These are phyloP conservation scores for Lachnellula arida DNA, from an alignment of 2,329 filamentous ascomycete genomes.

Conservation along the genomic window DNA sequence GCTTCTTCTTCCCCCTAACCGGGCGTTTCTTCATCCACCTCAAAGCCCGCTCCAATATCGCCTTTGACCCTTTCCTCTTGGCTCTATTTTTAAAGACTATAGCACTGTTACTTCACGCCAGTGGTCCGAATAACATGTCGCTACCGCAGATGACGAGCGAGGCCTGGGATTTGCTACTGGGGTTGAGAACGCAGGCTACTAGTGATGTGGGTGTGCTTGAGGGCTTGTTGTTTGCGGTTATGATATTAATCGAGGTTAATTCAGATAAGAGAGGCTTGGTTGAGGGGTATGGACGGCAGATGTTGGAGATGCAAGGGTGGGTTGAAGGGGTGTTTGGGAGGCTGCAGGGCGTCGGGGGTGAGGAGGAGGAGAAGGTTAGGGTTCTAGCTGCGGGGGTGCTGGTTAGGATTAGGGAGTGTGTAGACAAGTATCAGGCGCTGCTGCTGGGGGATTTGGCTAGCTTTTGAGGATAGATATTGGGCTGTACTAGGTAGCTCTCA, in stretches of 20 bases:
- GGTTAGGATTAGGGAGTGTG: slow-evolving; percentile 72
- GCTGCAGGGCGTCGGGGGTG: slow-evolving; percentile 34
- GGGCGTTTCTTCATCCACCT: slow-evolving; percentile 69
- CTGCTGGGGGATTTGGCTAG: slow-evolving; percentile 65
- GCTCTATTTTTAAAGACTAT: slow-evolving; percentile 81
- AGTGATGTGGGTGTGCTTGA: slow-evolving; percentile 64
- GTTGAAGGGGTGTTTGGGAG: slow-evolving; percentile 69
- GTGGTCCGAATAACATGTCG: slow-evolving; percentile 71
- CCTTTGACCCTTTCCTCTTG: slow-evolving; percentile 71
- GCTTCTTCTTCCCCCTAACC: slow-evolving; percentile 83
- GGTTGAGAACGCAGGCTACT: slow-evolving; percentile 55
- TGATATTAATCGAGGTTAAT: slow-evolving; percentile 80
- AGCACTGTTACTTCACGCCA: slow-evolving; percentile 74
- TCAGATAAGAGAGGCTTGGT: slow-evolving; percentile 68
- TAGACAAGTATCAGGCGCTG: slow-evolving; percentile 74
- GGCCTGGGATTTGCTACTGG: slow-evolving; percentile 77
- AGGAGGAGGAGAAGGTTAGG: slow-evolving; percentile 75
- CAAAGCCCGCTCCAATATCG: slow-evolving; percentile 53
- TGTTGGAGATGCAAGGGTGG: slow-evolving; percentile 88
- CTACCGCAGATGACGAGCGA: slow-evolving; percentile 79
- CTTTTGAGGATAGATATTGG: slow-evolving; percentile 20
- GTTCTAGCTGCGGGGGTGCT: slow-evolving; percentile 73
- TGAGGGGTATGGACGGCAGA: slow-evolving; percentile 65
- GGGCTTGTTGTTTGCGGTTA: slow-evolving; percentile 71
- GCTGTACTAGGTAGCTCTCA: no score